phyloP scores from a whole-genome alignment of 169 alveolate genomes.

The Perkinsus olseni region DNA sequence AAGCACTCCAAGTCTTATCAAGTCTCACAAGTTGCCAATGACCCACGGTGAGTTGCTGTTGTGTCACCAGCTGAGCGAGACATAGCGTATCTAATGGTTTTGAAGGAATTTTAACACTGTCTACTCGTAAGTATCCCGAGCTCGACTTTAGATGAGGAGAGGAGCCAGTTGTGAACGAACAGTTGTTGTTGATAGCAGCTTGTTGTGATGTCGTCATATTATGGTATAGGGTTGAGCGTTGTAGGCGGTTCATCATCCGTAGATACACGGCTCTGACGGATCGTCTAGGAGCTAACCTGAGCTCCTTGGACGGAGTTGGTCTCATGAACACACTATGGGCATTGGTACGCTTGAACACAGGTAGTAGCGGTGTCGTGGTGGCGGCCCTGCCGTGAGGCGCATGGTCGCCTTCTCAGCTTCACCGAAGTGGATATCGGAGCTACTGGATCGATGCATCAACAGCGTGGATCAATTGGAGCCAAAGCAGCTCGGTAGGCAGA shows the following conservation, averaged over 20 bases:
- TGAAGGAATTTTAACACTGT: no score
- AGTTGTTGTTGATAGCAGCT: no score
- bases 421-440: background rate
- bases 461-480: background rate
- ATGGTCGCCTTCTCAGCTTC: background rate
- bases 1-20: background rate
- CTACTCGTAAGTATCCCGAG: no score
- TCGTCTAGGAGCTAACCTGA: background rate
- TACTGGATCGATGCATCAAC: background rate
- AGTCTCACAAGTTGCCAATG: background rate
- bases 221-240: no score
- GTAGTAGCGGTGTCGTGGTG: background rate
- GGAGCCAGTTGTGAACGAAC: no score
- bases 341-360: background rate
- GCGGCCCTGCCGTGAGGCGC: background rate
- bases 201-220: no score
- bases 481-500: background rate
- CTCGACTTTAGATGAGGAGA: no score
- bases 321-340: background rate
- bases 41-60: background rate
- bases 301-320: background rate
- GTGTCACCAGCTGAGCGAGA: background rate
- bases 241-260: no score
- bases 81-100: no score
- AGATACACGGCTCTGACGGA: background rate